phyloP scores from a whole-genome alignment of 768 basidiomycete genomes.

The Trametopsis cervina region DNA sequence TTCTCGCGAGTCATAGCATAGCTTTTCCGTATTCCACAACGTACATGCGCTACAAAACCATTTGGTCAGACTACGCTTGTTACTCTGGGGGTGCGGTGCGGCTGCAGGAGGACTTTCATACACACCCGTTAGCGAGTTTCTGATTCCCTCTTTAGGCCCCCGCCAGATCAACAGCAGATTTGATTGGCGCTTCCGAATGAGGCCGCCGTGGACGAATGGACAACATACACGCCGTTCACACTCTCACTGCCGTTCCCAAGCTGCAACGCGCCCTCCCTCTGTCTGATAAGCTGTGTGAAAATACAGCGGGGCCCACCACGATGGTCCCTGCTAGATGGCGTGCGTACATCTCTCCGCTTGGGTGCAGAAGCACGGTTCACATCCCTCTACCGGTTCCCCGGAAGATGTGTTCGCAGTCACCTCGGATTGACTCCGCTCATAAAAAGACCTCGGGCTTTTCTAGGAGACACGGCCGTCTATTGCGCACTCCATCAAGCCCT shows the following conservation, averaged over 20 bases:
- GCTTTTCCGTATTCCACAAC: too few relatives aligned
- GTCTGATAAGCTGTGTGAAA: constrained; percentile 23
- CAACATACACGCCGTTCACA: constrained; percentile 1
- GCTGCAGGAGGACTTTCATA: too few relatives aligned
- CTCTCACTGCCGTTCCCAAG: constrained; percentile 10
- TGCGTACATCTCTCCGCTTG: constrained; percentile 14
- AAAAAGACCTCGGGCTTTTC: constrained; percentile 23
- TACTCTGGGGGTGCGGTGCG: too few relatives aligned
- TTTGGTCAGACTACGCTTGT: too few relatives aligned
- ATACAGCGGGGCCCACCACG: constrained; percentile 2
- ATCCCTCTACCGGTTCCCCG: constrained; percentile 16
- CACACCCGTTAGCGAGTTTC: too few relatives aligned
- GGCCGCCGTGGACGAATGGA: neutral
- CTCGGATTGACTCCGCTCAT: constrained; percentile 23
- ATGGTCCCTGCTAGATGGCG: constrained; percentile 15
- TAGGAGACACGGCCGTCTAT: constrained; percentile 17
- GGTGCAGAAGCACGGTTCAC: constrained; percentile 17
- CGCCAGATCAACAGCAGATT: too few relatives aligned
- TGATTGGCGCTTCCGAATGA: too few relatives aligned
- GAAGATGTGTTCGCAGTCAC: constrained; percentile 22
- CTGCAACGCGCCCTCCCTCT: constrained; percentile 11
- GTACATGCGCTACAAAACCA: too few relatives aligned
- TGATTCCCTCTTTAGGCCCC: too few relatives aligned
- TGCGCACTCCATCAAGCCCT: constrained; percentile 18
- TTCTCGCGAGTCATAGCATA: too few relatives aligned